Evolutionary conservation across 2,329 filamentous ascomycete species (phyloP).

Genomic region (Geosmithia putterillii): DNA sequence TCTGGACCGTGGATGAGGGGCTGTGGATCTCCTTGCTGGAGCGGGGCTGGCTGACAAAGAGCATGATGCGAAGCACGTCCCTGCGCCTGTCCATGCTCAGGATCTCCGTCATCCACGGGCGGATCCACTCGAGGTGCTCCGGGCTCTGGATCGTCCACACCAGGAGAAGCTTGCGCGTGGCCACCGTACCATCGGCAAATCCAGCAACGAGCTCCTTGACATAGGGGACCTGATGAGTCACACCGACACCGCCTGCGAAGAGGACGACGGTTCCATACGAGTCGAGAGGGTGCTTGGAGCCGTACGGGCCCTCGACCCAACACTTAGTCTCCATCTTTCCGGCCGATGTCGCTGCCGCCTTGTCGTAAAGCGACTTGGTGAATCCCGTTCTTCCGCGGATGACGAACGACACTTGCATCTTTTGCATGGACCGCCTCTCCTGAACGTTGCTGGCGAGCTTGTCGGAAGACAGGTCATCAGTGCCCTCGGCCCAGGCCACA

Average conservation of each 20-base stretch:
- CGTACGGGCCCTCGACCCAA: constrained; percentile 67
- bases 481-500: constrained; percentile 64
- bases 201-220: constrained; percentile 60
- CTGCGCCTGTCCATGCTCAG: constrained; percentile 62
- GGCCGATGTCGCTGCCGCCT: constrained; percentile 47
- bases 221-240: constrained; percentile 68
- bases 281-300: constrained; percentile 55
- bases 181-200: constrained; percentile 55
- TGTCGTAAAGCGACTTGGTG: constrained; percentile 57
- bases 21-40: constrained; percentile 74
- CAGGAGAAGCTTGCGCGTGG: constrained; percentile 58
- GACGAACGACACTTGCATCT: constrained; percentile 57
- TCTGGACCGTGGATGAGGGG: constrained; percentile 65
- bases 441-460: constrained; percentile 47
- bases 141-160: constrained; percentile 72
- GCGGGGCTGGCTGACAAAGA: constrained; percentile 64
- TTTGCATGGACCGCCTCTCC: constrained; percentile 46
- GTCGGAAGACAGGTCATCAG: constrained; percentile 34
- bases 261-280: constrained; percentile 71
- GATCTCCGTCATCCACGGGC: constrained; percentile 74
- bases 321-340: constrained; percentile 52
- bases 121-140: constrained; percentile 74
- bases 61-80: constrained; percentile 62
- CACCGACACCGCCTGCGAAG: constrained; percentile 70
- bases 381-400: constrained; percentile 64